These are phyloP conservation scores for Pyricularia grisea DNA, from an alignment of 2,329 filamentous ascomycete species.

Conservation along the genomic window DNA sequence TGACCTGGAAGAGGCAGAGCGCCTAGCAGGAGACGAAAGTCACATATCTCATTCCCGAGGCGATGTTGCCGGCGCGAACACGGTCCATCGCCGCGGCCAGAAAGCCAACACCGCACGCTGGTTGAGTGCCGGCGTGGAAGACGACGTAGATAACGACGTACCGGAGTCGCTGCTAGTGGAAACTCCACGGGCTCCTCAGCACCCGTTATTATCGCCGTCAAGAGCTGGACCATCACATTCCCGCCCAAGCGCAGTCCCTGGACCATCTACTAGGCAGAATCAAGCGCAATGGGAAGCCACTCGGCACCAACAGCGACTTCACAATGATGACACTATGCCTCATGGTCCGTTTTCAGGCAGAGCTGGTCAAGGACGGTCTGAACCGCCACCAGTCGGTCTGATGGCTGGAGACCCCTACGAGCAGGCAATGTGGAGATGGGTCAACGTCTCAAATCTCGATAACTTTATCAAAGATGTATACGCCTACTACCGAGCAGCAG, in stretches of 20 bases:
- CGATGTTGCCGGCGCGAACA: background rate
- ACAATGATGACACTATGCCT: conserved; percentile 25
- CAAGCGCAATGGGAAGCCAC: conserved; percentile 46
- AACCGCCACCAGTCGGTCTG: background rate
- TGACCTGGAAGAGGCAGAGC: conserved; percentile 33
- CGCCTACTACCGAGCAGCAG: conserved; percentile 73
- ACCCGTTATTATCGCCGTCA: conserved; percentile 8
- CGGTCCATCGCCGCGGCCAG: background rate
- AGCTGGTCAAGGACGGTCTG: conserved; percentile 13
- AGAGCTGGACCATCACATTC: conserved; percentile 9
- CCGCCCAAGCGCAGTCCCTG: conserved; percentile 23
- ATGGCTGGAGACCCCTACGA: conserved; percentile 43
- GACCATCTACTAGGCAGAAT: conserved; percentile 31
- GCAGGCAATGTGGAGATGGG: conserved; percentile 86
- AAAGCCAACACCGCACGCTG: conserved; percentile 8
- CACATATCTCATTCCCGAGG: conserved; percentile 24
- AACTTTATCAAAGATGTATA: conserved; percentile 81
- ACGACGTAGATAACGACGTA: conserved; percentile 50
- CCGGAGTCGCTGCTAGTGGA: conserved; percentile 56
- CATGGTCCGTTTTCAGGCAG: conserved; percentile 10
- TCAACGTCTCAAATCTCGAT: conserved; percentile 82
- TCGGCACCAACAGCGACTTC: conserved; percentile 41
- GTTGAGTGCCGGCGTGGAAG: conserved; percentile 23
- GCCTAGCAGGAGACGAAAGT: conserved; percentile 35
- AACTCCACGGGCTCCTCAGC: conserved; percentile 24